Evolutionary conservation across 768 basidiomycete genomes (phyloP).

Genomic region (Cubamyces sp.): DNA sequence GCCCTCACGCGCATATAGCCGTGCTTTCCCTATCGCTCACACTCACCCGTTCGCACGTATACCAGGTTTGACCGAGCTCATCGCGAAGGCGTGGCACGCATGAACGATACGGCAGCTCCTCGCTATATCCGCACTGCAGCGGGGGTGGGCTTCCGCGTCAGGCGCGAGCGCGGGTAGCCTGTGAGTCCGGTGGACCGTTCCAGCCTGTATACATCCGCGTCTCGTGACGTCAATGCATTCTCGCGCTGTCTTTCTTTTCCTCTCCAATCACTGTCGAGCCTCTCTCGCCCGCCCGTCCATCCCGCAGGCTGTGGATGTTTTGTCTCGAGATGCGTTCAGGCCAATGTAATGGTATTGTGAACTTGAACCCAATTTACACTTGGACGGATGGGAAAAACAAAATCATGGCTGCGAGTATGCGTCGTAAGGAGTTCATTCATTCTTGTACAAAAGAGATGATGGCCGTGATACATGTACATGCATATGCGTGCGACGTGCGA

Average conservation of each 20-base stretch:
- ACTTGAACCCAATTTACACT: background rate
- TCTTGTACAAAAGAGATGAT: background rate
- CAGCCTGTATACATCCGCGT: constrained; percentile 16
- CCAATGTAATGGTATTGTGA: background rate
- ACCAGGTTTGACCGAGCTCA: constrained; percentile 83
- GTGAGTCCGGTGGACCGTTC: constrained; percentile 2
- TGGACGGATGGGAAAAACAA: background rate
- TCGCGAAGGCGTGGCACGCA: constrained; percentile 82
- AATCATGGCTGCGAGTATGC: too few relatives aligned
- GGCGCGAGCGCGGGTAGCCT: background rate
- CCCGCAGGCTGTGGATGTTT: too few relatives aligned
- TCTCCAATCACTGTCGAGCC: background rate
- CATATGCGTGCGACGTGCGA: background rate
- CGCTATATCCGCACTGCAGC: background rate
- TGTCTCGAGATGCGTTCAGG: background rate
- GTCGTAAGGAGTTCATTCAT: background rate
- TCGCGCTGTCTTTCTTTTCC: background rate
- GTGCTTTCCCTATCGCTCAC: background rate
- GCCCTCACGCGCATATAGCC: constrained; percentile 1
- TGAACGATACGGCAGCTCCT: background rate
- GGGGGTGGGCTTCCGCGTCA: background rate
- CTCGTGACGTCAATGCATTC: constrained; percentile 19
- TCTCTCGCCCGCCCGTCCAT: too few relatives aligned
- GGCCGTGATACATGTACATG: background rate
- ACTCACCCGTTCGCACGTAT: constrained; percentile 26